Evolutionary conservation across 352 stramenopile species (phyloP).

Genomic region (Saprolegnia parasitica): DNA sequence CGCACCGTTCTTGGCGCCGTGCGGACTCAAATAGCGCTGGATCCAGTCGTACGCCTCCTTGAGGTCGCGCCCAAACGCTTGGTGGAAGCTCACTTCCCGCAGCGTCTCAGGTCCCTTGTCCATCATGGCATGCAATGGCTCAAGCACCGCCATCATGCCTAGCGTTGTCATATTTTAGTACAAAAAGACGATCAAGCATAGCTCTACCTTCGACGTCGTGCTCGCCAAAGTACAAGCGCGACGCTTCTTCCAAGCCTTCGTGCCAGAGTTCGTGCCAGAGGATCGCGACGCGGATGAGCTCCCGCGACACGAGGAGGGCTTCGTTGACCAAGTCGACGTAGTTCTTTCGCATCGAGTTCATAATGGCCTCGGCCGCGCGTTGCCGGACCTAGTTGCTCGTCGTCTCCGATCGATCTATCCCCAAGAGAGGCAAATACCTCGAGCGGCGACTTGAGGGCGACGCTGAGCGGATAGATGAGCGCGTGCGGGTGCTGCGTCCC

Average conservation of each 20-base stretch:
- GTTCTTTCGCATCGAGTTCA: conserved; percentile 91
- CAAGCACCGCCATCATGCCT: conserved; percentile 91
- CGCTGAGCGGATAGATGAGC: conserved; percentile 97
- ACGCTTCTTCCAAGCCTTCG: conserved; percentile 96
- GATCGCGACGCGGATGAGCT: conserved; percentile 98
- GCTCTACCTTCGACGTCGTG: conserved; percentile 86
- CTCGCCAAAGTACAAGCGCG: conserved; percentile 94
- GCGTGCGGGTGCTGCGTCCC: conserved; percentile 95
- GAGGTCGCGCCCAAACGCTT: conserved; percentile 90
- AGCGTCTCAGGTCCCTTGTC: conserved; percentile 80
- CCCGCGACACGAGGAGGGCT: conserved; percentile 88
- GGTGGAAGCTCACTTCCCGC: conserved; percentile 74
- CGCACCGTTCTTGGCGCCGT: conserved; percentile 3
- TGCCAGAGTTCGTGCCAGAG: conserved; percentile 99
- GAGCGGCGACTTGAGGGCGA: conserved; percentile 95
- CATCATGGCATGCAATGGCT: conserved; percentile 91
- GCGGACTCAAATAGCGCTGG: conserved; percentile 47
- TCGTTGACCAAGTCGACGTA: conserved; percentile 95
- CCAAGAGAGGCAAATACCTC: conserved; percentile 45
- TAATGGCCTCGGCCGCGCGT: conserved; percentile 91
- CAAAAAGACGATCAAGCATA: too few relatives aligned
- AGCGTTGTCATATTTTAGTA: neutral
- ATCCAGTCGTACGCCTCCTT: conserved; percentile 77
- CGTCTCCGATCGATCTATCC: neutral
- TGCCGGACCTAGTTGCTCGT: conserved; percentile 43